Evolutionary conservation across 495 filamentous ascomycete species (phyloP).

Genomic region (Penicillium subrubescens): DNA sequence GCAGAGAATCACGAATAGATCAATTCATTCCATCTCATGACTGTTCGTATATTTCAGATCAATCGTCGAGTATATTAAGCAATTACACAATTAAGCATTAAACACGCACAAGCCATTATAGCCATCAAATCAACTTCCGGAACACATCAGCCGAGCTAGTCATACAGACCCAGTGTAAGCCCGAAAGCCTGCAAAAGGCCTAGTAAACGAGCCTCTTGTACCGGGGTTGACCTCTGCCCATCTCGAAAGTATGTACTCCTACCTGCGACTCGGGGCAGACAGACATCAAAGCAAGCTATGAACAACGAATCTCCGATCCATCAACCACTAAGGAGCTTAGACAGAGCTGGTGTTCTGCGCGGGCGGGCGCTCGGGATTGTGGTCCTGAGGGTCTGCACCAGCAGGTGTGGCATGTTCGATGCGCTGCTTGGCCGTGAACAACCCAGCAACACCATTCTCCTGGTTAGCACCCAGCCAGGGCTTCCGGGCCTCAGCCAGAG

Average conservation of each 20-base stretch:
- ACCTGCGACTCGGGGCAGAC: neutral
- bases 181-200: no score
- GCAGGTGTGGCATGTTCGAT: conserved; percentile 46
- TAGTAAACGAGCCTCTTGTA: neutral
- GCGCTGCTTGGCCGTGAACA: conserved; percentile 86
- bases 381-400: conserved; percentile 10
- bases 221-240: neutral
- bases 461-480: conserved; percentile 91
- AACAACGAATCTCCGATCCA: neutral
- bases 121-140: neutral
- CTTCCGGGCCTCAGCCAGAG: conserved; percentile 86
- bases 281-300: neutral
- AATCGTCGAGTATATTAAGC: neutral
- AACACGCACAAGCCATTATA: neutral
- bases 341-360: conserved; percentile 19
- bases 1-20: neutral
- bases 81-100: conserved; percentile 3
- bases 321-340: neutral
- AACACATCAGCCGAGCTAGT: neutral
- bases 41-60: conserved; percentile 1
- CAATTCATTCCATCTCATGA: neutral
- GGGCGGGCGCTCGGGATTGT: conserved; percentile 8
- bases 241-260: neutral
- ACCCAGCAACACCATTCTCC: conserved; percentile 74
- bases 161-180: neutral